Percentiles rank a stretch among this genome's conserved stretches.
Evolutionary conservation across 139 green algal species (phyloP).

Genomic region (Asterochloris erici): DNA sequence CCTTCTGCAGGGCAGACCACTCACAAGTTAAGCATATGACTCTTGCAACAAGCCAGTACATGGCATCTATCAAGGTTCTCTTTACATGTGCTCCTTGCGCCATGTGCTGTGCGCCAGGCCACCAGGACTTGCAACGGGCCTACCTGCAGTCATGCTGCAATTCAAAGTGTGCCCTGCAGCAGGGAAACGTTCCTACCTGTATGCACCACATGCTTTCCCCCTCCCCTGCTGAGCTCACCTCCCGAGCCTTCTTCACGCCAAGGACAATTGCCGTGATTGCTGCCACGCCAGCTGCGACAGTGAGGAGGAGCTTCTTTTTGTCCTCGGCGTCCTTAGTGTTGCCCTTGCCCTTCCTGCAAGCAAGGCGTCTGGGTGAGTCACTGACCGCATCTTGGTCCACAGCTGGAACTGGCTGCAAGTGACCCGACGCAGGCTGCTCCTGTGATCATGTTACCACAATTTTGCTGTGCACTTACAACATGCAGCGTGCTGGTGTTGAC

Average conservation of each 20-base stretch:
- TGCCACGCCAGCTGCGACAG: conserved; percentile 5
- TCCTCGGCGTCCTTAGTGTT: not conserved
- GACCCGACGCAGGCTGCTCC: not conserved
- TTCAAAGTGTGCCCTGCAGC: too few relatives aligned
- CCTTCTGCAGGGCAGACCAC: too few relatives aligned
- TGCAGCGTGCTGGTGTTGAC: not conserved
- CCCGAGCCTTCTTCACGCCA: conserved; percentile 2
- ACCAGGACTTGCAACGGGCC: not conserved
- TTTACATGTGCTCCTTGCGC: not conserved
- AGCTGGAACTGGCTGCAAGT: not conserved
- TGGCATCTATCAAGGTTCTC: not conserved
- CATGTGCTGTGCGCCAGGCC: not conserved
- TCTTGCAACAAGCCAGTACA: too few relatives aligned
- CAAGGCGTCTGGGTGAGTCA: not conserved
- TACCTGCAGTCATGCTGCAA: too few relatives aligned
- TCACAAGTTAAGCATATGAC: too few relatives aligned
- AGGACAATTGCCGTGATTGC: conserved; percentile 8
- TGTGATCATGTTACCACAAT: not conserved
- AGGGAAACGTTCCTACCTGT: too few relatives aligned
- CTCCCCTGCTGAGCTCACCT: not conserved
- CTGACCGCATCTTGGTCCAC: not conserved
- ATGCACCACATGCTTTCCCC: too few relatives aligned
- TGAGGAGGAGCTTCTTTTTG: conserved; percentile 10
- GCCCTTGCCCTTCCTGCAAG: not conserved
- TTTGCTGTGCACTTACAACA: not conserved